Percentiles rank a stretch among this genome's conserved stretches.
Evolutionary conservation across 78 protist genomes (phyloP).

Genomic region (Tieghemostelium lacteum): DNA sequence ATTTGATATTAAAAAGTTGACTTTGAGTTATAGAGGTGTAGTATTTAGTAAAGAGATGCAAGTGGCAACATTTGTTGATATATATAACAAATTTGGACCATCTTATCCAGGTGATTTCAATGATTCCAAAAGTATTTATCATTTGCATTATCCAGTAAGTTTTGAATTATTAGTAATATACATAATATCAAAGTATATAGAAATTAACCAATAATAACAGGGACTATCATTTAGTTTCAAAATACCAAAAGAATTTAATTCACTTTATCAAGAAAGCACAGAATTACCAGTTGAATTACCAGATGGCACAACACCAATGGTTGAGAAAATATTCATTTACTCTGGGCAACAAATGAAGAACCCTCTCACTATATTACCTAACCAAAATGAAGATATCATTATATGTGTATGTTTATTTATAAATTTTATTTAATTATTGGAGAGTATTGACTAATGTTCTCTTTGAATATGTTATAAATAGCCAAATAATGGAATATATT

Average conservation of each 20-base stretch:
- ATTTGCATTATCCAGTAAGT: slow-evolving; percentile 82
- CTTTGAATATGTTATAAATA: neutral
- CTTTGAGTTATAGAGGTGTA: slow-evolving; percentile 65
- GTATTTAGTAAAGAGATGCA: slow-evolving; percentile 18
- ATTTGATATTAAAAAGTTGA: slow-evolving; percentile 63
- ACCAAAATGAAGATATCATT: slow-evolving; percentile 31
- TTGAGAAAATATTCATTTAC: slow-evolving; percentile 69
- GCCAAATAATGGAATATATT: slow-evolving; percentile 66
- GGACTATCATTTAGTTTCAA: slow-evolving; percentile 80
- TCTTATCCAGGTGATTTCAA: slow-evolving; percentile 82
- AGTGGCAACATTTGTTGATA: slow-evolving; percentile 66
- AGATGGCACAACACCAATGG: slow-evolving; percentile 86
- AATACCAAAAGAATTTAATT: slow-evolving; percentile 74
- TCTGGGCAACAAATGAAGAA: slow-evolving; percentile 55
- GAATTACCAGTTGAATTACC: slow-evolving; percentile 85
- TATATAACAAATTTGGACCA: slow-evolving; percentile 81
- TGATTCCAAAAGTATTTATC: slow-evolving; percentile 50
- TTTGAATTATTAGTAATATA: neutral
- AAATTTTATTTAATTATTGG: neutral
- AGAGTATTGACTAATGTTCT: neutral
- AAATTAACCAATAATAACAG: slow-evolving; percentile 1
- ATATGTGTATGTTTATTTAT: slow-evolving; percentile 39
- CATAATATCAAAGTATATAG: neutral
- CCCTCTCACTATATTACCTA: slow-evolving; percentile 19
- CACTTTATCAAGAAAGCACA: slow-evolving; percentile 41